These are phyloP conservation scores for Cryptomeria japonica DNA, from an alignment of 75 land plant genomes.

Conservation along the genomic window DNA sequence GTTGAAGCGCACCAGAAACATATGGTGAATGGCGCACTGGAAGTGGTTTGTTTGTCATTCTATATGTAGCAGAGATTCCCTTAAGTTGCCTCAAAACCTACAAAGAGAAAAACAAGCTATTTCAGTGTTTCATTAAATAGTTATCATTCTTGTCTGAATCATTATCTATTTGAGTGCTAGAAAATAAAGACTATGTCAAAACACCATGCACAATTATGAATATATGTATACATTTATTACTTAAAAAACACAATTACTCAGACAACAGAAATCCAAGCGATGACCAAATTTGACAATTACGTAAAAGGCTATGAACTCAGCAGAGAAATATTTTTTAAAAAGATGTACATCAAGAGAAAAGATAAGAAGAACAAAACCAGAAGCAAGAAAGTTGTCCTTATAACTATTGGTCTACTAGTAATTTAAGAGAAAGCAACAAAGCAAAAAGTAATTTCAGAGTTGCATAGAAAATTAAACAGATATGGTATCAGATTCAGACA, in stretches of 20 bases:
- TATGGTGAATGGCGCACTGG: conserved; percentile 91
- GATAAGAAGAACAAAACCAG: neutral
- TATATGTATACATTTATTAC: neutral
- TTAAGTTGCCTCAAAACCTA: conserved; percentile 90
- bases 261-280: neutral
- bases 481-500: no score
- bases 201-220: neutral
- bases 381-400: neutral
- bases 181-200: neutral
- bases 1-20: conserved; percentile 72
- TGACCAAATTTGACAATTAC: neutral
- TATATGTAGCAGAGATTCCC: conserved; percentile 87
- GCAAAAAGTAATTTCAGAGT: no score
- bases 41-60: conserved; percentile 89
- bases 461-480: no score
- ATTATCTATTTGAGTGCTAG: neutral
- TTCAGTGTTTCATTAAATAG: neutral
- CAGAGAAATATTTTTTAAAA: no score
- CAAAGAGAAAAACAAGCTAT: neutral
- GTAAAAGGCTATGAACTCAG: neutral
- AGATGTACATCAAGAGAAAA: no score
- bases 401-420: neutral
- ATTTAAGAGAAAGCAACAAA: no score
- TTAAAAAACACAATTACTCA: neutral
- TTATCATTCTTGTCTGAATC: neutral